Evolutionary conservation across 2,329 filamentous ascomycete species (phyloP).

Genomic region (Chaetomium sp.): DNA sequence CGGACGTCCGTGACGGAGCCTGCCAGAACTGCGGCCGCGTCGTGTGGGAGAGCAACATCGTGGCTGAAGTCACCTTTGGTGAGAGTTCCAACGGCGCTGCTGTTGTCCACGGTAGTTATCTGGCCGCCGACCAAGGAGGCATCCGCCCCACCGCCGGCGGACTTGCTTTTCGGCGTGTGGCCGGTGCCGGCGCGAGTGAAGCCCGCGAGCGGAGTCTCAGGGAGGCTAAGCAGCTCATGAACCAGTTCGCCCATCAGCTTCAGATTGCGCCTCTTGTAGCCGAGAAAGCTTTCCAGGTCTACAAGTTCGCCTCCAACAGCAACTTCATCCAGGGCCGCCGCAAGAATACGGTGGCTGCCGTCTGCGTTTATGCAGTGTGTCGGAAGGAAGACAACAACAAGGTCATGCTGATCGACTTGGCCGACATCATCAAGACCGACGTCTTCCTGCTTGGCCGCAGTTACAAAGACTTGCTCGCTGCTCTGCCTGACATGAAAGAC

Average conservation of each 20-base stretch:
- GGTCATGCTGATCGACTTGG: constrained; percentile 93
- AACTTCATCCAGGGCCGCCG: constrained; percentile 87
- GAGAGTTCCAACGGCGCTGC: constrained; percentile 84
- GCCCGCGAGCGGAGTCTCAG: constrained; percentile 62
- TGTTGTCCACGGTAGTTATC: constrained; percentile 85
- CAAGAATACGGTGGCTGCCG: constrained; percentile 82
- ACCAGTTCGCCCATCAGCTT: constrained; percentile 63
- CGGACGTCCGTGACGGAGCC: constrained; percentile 65
- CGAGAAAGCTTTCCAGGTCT: constrained; percentile 69
- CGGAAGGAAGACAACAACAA: constrained; percentile 77
- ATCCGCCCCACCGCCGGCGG: constrained; percentile 62
- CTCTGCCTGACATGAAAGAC: constrained; percentile 60
- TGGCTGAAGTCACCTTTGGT: constrained; percentile 88
- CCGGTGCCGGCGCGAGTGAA: constrained; percentile 55
- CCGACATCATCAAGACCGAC: constrained; percentile 79
- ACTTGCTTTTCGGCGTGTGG: constrained; percentile 62
- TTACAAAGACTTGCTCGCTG: constrained; percentile 77
- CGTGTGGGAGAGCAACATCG: constrained; percentile 83
- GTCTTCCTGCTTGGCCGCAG: constrained; percentile 90
- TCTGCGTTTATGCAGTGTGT: constrained; percentile 87
- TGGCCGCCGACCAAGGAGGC: constrained; percentile 82
- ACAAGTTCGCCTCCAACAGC: constrained; percentile 71
- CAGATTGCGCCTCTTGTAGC: constrained; percentile 63
- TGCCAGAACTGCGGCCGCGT: constrained; percentile 86
- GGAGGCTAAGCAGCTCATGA: constrained; percentile 60